A percentile compares a stretch with the other conserved stretches of the same genome.
These are phyloP conservation scores for Candida oleophila DNA, from an alignment of 805 yeast species.

Conservation along the genomic window DNA sequence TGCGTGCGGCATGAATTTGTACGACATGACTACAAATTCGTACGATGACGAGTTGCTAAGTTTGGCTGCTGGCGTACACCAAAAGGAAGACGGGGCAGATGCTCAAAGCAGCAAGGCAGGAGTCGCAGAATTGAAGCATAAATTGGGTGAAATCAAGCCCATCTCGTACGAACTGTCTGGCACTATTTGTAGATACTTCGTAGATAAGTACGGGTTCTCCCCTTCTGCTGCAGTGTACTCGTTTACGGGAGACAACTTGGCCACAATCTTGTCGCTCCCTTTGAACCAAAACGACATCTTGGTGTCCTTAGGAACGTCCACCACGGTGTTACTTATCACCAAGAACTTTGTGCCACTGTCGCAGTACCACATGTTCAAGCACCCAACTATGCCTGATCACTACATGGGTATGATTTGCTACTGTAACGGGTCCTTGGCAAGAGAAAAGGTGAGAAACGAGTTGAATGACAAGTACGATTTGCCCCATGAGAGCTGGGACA, in stretches of 20 bases:
- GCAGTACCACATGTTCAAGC: slow-evolving; percentile 81
- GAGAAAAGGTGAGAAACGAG: slow-evolving; percentile 71
- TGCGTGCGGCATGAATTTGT: slow-evolving; percentile 91
- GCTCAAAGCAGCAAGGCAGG: slow-evolving; percentile 7
- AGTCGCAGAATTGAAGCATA: slow-evolving; percentile 32
- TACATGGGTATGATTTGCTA: slow-evolving; percentile 96
- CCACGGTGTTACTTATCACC: slow-evolving; percentile 81
- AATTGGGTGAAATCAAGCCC: slow-evolving; percentile 54
- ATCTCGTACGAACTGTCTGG: slow-evolving; percentile 54
- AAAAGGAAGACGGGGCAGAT: slow-evolving; percentile 35
- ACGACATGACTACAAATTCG: slow-evolving; percentile 58
- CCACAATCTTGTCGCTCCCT: slow-evolving; percentile 83
- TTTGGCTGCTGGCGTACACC: slow-evolving; percentile 52
- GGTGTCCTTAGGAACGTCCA: slow-evolving; percentile 87
- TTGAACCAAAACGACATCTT: slow-evolving; percentile 72
- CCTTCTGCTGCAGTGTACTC: slow-evolving; percentile 61
- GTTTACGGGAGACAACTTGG: slow-evolving; percentile 89
- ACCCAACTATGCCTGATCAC: slow-evolving; percentile 73
- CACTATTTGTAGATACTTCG: slow-evolving; percentile 57
- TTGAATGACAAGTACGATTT: slow-evolving; percentile 47
- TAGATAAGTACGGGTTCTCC: slow-evolving; percentile 60
- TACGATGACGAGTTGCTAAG: slow-evolving; percentile 60
- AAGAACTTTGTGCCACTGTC: slow-evolving; percentile 75
- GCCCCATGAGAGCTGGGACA: slow-evolving; percentile 48
- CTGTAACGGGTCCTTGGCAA: slow-evolving; percentile 85